Percentiles rank a stretch among this genome's conserved stretches.
Evolutionary conservation across 2,329 filamentous ascomycete species (phyloP).

Genomic region (Aspergillus candidus): DNA sequence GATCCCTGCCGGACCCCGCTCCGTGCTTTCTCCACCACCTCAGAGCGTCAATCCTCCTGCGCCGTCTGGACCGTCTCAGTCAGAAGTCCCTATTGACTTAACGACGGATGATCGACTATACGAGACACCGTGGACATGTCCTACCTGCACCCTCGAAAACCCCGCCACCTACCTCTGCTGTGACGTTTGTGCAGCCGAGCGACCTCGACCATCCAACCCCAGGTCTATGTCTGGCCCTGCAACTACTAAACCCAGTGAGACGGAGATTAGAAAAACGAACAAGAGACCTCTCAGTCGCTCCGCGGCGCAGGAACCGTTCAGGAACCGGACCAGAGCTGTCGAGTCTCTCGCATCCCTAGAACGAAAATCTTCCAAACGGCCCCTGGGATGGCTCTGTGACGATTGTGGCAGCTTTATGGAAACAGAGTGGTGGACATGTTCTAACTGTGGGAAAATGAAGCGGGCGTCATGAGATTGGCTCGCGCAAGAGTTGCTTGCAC

Average conservation of each 20-base stretch:
- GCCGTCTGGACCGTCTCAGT: constrained; percentile 1
- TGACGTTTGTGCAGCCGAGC: constrained; percentile 54
- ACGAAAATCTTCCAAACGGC: constrained; percentile 39
- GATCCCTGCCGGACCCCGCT: constrained; percentile 46
- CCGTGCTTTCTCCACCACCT: constrained; percentile 35
- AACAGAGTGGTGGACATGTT: constrained; percentile 59
- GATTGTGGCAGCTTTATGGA: constrained; percentile 59
- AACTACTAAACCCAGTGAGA: not conserved
- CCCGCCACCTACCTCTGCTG: constrained; percentile 54
- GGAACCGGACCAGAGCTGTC: constrained; percentile 26
- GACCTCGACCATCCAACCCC: constrained; percentile 34
- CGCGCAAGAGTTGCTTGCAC: not conserved
- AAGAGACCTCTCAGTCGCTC: constrained; percentile 17
- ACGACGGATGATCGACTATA: constrained; percentile 26
- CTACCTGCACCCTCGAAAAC: constrained; percentile 58
- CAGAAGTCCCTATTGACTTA: constrained; percentile 11
- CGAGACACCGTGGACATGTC: constrained; percentile 51
- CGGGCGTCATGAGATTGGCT: constrained; percentile 33
- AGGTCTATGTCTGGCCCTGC: constrained; percentile 10
- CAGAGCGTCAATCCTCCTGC: constrained; percentile 19
- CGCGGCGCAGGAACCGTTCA: constrained; percentile 19
- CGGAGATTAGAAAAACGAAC: constrained; percentile 12
- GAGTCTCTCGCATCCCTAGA: constrained; percentile 36
- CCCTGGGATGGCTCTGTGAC: constrained; percentile 55
- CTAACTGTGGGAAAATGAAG: constrained; percentile 56